These are phyloP conservation scores for Oenanthe sinensis DNA, from an alignment of 129 eudicot species.

Conservation along the genomic window DNA sequence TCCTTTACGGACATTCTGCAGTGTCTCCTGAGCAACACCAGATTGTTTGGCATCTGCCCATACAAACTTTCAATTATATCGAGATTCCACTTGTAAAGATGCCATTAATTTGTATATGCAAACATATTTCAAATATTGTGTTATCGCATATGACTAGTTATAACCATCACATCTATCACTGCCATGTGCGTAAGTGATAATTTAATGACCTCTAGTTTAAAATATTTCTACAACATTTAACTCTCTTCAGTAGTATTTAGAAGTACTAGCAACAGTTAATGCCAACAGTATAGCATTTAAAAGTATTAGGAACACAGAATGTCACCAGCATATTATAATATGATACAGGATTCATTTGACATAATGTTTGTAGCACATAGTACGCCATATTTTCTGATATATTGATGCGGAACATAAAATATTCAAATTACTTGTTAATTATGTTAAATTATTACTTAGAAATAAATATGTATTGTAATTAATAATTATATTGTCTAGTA, in stretches of 20 bases:
- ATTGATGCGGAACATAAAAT: too few species aligned
- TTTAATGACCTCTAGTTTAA: background rate
- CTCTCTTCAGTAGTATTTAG: background rate
- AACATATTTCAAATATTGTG: background rate
- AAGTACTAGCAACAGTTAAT: background rate
- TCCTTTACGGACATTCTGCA: constrained; percentile 32
- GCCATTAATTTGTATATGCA: background rate
- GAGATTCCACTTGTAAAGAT: background rate
- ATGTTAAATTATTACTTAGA: too few species aligned
- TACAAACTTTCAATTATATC: background rate
- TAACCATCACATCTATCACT: background rate
- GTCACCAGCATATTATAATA: background rate
- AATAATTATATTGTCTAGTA: too few species aligned
- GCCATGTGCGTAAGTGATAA: background rate
- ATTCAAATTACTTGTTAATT: too few species aligned
- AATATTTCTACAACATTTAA: background rate
- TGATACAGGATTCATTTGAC: background rate
- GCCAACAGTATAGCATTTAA: background rate
- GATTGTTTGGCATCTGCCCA: constrained; percentile 50
- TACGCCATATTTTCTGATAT: background rate
- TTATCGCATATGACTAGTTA: background rate
- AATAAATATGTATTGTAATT: too few species aligned
- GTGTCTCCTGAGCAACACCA: constrained; percentile 72
- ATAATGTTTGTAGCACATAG: background rate
- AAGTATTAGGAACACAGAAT: background rate